phyloP scores from a whole-genome alignment of 2,329 filamentous ascomycete genomes.

The Aspergillus proliferans region DNA sequence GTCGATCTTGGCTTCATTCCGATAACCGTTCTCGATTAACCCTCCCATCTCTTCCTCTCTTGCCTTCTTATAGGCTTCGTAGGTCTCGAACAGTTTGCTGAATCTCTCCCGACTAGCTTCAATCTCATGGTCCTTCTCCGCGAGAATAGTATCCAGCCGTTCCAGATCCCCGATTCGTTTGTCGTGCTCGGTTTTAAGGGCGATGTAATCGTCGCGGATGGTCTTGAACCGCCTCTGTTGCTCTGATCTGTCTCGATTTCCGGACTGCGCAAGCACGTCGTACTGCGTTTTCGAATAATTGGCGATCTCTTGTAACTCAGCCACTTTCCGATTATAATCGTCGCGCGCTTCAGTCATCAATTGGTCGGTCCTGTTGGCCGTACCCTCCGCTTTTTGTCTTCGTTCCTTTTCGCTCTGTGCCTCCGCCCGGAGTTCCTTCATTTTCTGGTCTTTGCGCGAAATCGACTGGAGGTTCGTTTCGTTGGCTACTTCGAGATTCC shows the following conservation, averaged over 20 bases:
- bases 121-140: constrained; percentile 42
- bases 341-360: constrained; percentile 36
- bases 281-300: constrained; percentile 37
- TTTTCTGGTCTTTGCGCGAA: constrained; percentile 42
- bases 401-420: constrained; percentile 37
- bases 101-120: constrained; percentile 35
- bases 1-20: constrained; percentile 29
- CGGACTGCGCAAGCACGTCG: constrained; percentile 36
- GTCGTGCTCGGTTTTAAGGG: constrained; percentile 30
- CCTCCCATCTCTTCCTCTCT: constrained; percentile 36
- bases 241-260: constrained; percentile 37
- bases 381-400: constrained; percentile 35
- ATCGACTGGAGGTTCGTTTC: constrained; percentile 44
- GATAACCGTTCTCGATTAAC: constrained; percentile 23
- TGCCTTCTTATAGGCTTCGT: constrained; percentile 37
- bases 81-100: constrained; percentile 33
- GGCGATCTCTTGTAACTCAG: constrained; percentile 35
- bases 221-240: constrained; percentile 33
- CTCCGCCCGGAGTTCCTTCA: constrained; percentile 40
- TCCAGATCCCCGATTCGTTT: constrained; percentile 31
- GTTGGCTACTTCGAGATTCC: constrained; percentile 41
- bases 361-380: constrained; percentile 31
- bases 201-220: constrained; percentile 29
- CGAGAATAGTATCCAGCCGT: constrained; percentile 40
- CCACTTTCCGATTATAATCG: constrained; percentile 33